These are phyloP conservation scores for Dioscorea cayenensis DNA, from an alignment of 116 monocot species.

Conservation along the genomic window DNA sequence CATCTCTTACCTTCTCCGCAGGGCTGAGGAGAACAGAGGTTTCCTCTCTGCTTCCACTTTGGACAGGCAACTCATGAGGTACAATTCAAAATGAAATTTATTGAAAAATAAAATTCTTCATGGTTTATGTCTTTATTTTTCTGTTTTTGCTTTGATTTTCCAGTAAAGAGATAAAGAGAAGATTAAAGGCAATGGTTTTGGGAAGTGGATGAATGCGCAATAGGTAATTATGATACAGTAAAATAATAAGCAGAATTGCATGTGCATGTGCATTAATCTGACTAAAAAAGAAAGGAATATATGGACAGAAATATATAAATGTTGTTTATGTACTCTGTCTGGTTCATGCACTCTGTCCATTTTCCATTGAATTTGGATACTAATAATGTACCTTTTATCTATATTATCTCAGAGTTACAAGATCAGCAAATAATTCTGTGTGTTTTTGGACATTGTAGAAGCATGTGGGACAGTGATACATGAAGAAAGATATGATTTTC, in stretches of 20 bases:
- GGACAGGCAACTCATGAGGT: constrained; percentile 69
- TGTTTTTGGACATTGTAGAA: too few species aligned
- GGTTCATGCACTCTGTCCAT: too few species aligned
- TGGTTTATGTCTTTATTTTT: neutral
- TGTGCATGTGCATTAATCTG: neutral
- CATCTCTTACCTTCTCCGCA: constrained; percentile 77
- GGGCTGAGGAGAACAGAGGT: constrained; percentile 93
- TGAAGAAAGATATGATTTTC: too few species aligned
- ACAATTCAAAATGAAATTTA: neutral
- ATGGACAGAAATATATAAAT: too few species aligned
- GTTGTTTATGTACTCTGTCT: too few species aligned
- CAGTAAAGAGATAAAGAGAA: constrained; percentile 53
- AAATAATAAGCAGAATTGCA: neutral
- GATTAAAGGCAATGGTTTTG: constrained; percentile 20
- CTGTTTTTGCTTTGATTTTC: neutral
- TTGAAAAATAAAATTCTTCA: too few species aligned
- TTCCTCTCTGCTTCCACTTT: constrained; percentile 54
- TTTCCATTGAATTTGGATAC: too few species aligned
- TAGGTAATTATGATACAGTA: too few species aligned
- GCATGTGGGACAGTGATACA: too few species aligned
- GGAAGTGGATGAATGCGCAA: constrained; percentile 9
- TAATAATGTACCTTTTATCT: too few species aligned
- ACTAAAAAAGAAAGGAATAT: neutral
- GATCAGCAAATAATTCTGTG: too few species aligned
- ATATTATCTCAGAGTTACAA: too few species aligned